Base-by-base conservation (phyloP, 352 stramenopile genomes). In the Globisporangium carolinianum region DNA sequence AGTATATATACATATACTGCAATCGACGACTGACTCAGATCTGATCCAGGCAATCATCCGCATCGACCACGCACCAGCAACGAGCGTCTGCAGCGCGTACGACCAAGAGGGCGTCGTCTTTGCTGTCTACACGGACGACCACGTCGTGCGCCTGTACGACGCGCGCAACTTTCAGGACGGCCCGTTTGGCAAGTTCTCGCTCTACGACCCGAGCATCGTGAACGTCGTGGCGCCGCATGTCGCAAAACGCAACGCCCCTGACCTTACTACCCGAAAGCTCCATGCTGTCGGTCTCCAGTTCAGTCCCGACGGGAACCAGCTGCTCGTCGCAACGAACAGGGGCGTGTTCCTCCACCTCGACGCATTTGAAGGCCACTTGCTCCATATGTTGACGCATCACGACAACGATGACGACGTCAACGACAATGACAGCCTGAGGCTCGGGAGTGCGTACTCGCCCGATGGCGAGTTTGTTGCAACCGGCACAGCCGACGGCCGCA, bases 71-170 rank as follows among this genome's bases (percentile, higher is more conserved):
- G 67, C 81, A 58, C 73, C 83, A 11, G 72, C 87, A 10, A 73
- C 73, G 14, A 73, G 83, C 53, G 61, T 94, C n/a, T 88, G 79
- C 15, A 71, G 69, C 15, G 74, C 83, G 3, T 95, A 92, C 73
- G 85, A 95, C 57, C 79, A 82, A 32, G 83, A 93, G 47, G 83
- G 85, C 39, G 81, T 95, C 36, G 85, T 93, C 4, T 95, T 95
- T 65, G 85, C 69, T 24, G 85, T 93, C 24, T 93, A 91, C 70
- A 89, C 79, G 39, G 83, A 90, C 54, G 85, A 95, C 63, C 71
- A 87, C 60, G 71, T 95, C 55, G 84, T 95, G 51, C 85, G 85
- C 52, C 92, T 95, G 83, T 95, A 95, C 62, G 85, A 95, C 61
- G 85, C 85, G 35, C 81, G 85, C 48, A 93, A 93, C 64, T 93